phyloP scores from a whole-genome alignment of 257 asterid species.

The Nicotiana tomentosiformis region DNA sequence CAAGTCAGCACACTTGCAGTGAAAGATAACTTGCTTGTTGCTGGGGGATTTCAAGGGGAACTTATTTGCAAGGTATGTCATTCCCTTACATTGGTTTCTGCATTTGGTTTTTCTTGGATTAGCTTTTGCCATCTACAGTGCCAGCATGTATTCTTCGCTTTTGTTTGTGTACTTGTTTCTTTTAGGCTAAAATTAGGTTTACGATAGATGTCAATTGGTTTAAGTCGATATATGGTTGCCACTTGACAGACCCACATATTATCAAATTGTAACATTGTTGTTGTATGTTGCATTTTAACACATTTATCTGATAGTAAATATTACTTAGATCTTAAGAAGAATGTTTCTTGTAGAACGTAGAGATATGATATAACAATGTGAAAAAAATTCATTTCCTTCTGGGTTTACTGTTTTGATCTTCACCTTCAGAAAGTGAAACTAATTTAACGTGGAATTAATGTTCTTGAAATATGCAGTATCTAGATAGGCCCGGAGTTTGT shows the following conservation, averaged over 20 bases:
- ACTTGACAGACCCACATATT: not conserved
- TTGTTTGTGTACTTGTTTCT: not conserved
- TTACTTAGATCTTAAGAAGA: not conserved
- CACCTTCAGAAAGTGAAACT: not conserved
- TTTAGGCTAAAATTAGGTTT: not conserved
- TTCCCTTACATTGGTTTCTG: not conserved
- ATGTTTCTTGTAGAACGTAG: not conserved
- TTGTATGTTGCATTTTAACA: not conserved
- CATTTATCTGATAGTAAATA: not conserved
- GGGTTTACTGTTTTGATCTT: not conserved
- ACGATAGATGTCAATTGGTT: not conserved
- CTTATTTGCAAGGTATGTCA: slow-evolving; percentile 72
- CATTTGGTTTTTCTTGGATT: not conserved
- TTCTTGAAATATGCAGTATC: slow-evolving; percentile 39
- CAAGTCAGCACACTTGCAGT: slow-evolving; percentile 91
- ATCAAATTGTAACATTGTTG: not conserved
- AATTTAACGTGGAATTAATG: not conserved
- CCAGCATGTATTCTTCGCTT: not conserved
- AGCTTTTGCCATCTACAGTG: not conserved
- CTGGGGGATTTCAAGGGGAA: slow-evolving; percentile 98
- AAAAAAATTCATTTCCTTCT: not conserved
- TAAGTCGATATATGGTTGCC: not conserved
- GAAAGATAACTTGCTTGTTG: slow-evolving; percentile 79
- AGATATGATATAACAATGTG: not conserved
- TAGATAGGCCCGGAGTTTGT: slow-evolving; percentile 79